Percentiles rank a stretch among this genome's conserved stretches.
Evolutionary conservation across 345 rosid species (phyloP).

Genomic region (Aquilaria sinensis): DNA sequence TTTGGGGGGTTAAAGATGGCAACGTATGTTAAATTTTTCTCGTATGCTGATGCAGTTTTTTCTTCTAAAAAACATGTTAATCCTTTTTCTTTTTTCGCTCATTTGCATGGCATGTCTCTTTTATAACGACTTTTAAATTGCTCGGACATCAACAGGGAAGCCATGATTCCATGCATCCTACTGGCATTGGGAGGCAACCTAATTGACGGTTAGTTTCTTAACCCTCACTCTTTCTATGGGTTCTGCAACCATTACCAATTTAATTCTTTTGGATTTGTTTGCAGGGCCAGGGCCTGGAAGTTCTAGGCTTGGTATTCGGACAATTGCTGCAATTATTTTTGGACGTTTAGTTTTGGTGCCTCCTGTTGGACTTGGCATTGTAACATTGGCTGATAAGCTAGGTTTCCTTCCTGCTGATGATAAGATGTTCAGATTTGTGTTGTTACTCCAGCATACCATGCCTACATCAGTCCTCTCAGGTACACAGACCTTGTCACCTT

Average conservation of each 20-base stretch:
- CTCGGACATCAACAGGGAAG: slow-evolving; percentile 52
- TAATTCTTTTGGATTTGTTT: slow-evolving; percentile 6
- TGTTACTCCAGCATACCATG: slow-evolving; percentile 94
- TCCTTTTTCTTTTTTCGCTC: background rate
- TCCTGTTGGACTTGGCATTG: slow-evolving; percentile 85
- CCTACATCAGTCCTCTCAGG: slow-evolving; percentile 97
- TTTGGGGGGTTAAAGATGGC: too few species aligned
- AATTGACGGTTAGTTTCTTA: slow-evolving; percentile 58
- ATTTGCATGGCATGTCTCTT: background rate
- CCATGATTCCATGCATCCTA: slow-evolving; percentile 96
- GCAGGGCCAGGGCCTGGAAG: slow-evolving; percentile 99
- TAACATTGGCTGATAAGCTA: slow-evolving; percentile 88
- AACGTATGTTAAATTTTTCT: too few species aligned
- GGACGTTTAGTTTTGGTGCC: slow-evolving; percentile 83
- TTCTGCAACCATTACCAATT: background rate
- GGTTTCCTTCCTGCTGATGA: slow-evolving; percentile 95
- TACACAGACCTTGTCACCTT: slow-evolving; percentile 9
- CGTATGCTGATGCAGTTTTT: background rate
- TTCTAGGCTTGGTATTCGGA: slow-evolving; percentile 88
- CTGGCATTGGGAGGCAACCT: slow-evolving; percentile 97
- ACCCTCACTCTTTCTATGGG: background rate
- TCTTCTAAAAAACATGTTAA: background rate
- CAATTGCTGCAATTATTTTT: slow-evolving; percentile 80
- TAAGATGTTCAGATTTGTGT: slow-evolving; percentile 91
- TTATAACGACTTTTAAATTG: slow-evolving; percentile 7